Percentiles rank a stretch among this genome's conserved stretches.
Evolutionary conservation across 148 eudicot genomes (phyloP).

Genomic region (Rhododendron griersonianum): DNA sequence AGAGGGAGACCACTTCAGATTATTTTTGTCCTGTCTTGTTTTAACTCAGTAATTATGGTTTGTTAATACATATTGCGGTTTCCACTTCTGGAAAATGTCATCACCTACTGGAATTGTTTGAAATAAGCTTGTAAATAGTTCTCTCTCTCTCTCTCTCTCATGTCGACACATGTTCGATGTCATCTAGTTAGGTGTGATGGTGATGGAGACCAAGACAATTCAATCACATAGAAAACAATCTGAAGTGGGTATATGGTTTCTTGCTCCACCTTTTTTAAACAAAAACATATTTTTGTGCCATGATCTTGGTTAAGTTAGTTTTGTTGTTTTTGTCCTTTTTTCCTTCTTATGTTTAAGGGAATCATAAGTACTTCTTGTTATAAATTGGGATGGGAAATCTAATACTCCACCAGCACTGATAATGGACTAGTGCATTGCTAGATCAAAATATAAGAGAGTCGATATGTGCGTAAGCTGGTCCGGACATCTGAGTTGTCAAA

Average conservation of each 20-base stretch:
- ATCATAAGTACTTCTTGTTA: neutral
- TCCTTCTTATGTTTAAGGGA: neutral
- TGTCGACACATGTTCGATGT: neutral
- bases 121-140: neutral
- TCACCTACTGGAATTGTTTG: neutral
- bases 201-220: neutral
- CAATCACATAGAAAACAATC: neutral
- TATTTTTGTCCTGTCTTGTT: neutral
- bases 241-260: neutral
- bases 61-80: neutral
- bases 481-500: too few relatives aligned
- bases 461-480: too few relatives aligned
- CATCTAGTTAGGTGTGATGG: neutral
- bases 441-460: neutral
- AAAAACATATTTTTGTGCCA: neutral
- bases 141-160: neutral
- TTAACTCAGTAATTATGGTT: too few relatives aligned
- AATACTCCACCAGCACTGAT: neutral
- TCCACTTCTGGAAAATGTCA: neutral
- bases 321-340: neutral
- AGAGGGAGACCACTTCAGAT: neutral
- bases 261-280: neutral
- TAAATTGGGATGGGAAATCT: neutral
- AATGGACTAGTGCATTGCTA: neutral
- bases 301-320: neutral